Conservation (phyloP, 2,329 filamentous ascomycete species). For the Trichoderma arundinaceum region DNA sequence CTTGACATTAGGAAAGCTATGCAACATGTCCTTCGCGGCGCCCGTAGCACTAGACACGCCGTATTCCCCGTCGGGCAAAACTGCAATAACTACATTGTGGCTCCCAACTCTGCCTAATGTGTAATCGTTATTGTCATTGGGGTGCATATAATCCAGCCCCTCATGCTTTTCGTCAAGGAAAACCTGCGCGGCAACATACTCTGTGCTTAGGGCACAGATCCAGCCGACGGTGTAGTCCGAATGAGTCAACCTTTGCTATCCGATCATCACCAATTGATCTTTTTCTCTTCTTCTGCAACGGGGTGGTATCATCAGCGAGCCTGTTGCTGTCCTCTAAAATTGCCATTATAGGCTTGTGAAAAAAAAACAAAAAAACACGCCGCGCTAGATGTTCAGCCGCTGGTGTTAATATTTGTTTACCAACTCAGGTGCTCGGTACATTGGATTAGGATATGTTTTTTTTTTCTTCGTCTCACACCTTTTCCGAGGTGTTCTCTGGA, state of each 20-base stretch:
- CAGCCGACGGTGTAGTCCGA: slow-evolving; percentile 49
- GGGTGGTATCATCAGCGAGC: no score
- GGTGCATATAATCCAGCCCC: slow-evolving; percentile 37
- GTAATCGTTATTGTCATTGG: slow-evolving; percentile 34
- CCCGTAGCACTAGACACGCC: slow-evolving; percentile 34
- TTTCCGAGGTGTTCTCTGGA: no score
- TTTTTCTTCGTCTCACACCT: no score
- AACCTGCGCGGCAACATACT: slow-evolving; percentile 45
- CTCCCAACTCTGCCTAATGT: slow-evolving; percentile 33
- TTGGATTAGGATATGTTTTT: no score
- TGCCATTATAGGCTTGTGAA: no score
- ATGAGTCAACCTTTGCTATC: background rate
- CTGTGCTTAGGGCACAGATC: slow-evolving; percentile 49
- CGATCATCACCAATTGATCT: background rate
- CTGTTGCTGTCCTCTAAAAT: background rate
- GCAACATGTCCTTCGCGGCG: slow-evolving; percentile 37
- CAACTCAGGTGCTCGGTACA: no score
- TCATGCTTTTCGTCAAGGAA: slow-evolving; percentile 35
- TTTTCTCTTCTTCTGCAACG: background rate
- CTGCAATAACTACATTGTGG: slow-evolving; percentile 37
- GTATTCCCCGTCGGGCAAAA: slow-evolving; percentile 33
- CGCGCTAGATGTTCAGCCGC: no score
- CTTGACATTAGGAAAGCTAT: slow-evolving; percentile 35
- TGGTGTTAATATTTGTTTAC: no score
- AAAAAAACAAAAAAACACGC: no score